These are phyloP conservation scores for Saccharomycopsis fodiens DNA, from an alignment of 805 yeast genomes.

Conservation along the genomic window DNA sequence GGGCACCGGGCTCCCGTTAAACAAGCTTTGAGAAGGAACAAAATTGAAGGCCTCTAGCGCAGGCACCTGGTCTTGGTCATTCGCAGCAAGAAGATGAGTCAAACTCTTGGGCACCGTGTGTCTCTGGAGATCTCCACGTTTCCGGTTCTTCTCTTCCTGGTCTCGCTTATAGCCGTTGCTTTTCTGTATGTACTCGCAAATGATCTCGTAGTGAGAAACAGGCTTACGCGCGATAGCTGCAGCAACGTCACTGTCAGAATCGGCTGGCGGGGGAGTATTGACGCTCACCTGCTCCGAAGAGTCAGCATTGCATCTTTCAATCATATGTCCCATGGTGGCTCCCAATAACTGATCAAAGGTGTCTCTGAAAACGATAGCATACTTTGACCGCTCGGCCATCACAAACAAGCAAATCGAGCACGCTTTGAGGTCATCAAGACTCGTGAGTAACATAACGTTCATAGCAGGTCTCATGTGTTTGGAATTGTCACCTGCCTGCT, in stretches of 20 bases:
- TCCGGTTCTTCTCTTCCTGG: slow-evolving; percentile 41
- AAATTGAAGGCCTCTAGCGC: background rate
- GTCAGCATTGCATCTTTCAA: slow-evolving; percentile 57
- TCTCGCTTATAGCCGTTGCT: slow-evolving; percentile 28
- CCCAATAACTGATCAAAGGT: slow-evolving; percentile 60
- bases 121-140: slow-evolving; percentile 44
- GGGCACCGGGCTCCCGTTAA: background rate
- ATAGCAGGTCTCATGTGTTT: slow-evolving; percentile 55
- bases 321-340: slow-evolving; percentile 56
- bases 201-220: slow-evolving; percentile 30
- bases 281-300: slow-evolving; percentile 42
- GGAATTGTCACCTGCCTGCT: slow-evolving; percentile 46
- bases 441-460: slow-evolving; percentile 44
- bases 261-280: slow-evolving; percentile 19
- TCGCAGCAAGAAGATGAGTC: slow-evolving; percentile 35
- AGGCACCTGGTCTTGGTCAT: background rate
- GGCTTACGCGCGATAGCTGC: slow-evolving; percentile 49
- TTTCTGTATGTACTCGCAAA: slow-evolving; percentile 13
- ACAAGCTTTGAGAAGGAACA: background rate
- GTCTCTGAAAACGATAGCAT: slow-evolving; percentile 55
- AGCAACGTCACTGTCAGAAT: slow-evolving; percentile 43
- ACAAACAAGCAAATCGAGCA: slow-evolving; percentile 59
- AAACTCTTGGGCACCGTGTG: slow-evolving; percentile 48
- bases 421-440: slow-evolving; percentile 56
- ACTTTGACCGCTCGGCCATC: slow-evolving; percentile 57